Evolutionary conservation across 305 asterid genomes (phyloP).

Genomic region (Vinca major): DNA sequence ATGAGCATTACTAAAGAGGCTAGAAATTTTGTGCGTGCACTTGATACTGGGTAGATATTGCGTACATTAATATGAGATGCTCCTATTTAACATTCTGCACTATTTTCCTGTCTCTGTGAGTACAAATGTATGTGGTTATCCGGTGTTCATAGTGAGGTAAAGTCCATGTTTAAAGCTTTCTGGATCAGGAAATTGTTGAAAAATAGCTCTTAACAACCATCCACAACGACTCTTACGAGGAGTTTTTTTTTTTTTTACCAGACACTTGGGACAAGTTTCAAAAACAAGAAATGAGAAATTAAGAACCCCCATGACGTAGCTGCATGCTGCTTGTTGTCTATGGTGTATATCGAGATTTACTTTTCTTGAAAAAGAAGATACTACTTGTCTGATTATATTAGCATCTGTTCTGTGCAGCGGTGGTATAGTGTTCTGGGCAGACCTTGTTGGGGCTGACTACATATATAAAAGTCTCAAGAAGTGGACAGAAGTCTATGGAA

Average conservation of each 20-base stretch:
- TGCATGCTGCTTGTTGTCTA: background rate
- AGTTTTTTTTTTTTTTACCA: too few species aligned
- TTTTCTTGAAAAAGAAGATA: too few species aligned
- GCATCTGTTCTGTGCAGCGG: conserved; percentile 55
- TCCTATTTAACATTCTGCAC: background rate
- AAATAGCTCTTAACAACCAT: too few species aligned
- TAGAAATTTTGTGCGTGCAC: background rate
- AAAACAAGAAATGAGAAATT: too few species aligned
- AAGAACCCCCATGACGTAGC: background rate
- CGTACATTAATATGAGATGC: background rate
- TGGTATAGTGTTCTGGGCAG: conserved; percentile 94
- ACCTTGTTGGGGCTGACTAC: conserved; percentile 67
- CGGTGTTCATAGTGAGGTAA: background rate
- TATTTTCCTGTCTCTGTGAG: background rate
- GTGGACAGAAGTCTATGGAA: conserved; percentile 67
- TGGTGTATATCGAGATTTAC: too few species aligned
- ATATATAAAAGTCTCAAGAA: conserved; percentile 61
- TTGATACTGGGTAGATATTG: background rate
- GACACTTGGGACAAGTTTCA: background rate
- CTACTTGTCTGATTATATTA: too few species aligned
- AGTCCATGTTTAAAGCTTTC: background rate
- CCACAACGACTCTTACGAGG: too few species aligned
- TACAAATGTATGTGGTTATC: background rate
- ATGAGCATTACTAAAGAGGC: background rate
- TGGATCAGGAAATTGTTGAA: too few species aligned